Percentiles rank a stretch among this genome's conserved stretches.
Conservation (phyloP, 192 early-diverging fungal genomes). For the Backusella morwellensis region DNA sequence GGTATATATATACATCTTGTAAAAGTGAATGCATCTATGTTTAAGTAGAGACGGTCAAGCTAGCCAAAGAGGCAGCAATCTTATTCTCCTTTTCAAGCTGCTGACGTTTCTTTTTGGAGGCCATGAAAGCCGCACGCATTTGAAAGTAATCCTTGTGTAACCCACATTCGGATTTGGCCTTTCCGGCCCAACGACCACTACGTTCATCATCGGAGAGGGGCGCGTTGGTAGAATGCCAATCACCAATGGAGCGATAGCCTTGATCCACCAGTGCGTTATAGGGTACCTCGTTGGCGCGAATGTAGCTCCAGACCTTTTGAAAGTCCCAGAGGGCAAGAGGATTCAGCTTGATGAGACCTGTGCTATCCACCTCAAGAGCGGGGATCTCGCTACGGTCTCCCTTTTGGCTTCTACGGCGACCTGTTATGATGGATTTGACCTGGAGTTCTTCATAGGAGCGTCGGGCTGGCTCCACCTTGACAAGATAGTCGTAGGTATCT, state of each 20-base stretch:
- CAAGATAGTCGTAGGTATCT: slow-evolving; percentile 81
- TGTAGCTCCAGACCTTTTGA: slow-evolving; percentile 84
- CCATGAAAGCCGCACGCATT: slow-evolving; percentile 79
- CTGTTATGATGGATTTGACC: slow-evolving; percentile 82
- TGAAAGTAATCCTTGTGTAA: slow-evolving; percentile 97
- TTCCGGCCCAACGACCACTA: slow-evolving; percentile 84
- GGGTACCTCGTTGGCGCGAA: slow-evolving; percentile 82
- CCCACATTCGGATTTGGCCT: slow-evolving; percentile 91
- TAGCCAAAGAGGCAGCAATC: not conserved
- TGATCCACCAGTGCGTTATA: slow-evolving; percentile 88
- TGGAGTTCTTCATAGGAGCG: slow-evolving; percentile 77
- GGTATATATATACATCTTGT: not conserved
- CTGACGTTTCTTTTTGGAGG: slow-evolving; percentile 69
- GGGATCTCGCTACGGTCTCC: slow-evolving; percentile 75
- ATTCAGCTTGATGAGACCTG: slow-evolving; percentile 87
- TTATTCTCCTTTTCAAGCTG: slow-evolving; percentile 8
- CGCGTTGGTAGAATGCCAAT: slow-evolving; percentile 86
- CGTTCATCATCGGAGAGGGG: slow-evolving; percentile 74
- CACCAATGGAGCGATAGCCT: slow-evolving; percentile 91
- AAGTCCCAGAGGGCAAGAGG: slow-evolving; percentile 91
- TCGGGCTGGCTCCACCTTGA: slow-evolving; percentile 92
- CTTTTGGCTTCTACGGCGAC: slow-evolving; percentile 83
- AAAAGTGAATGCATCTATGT: not conserved
- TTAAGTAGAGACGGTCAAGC: not conserved
- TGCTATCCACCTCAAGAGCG: slow-evolving; percentile 81